Evolutionary conservation across 495 filamentous ascomycete species (phyloP).

Genomic region (Tuber calosporum): DNA sequence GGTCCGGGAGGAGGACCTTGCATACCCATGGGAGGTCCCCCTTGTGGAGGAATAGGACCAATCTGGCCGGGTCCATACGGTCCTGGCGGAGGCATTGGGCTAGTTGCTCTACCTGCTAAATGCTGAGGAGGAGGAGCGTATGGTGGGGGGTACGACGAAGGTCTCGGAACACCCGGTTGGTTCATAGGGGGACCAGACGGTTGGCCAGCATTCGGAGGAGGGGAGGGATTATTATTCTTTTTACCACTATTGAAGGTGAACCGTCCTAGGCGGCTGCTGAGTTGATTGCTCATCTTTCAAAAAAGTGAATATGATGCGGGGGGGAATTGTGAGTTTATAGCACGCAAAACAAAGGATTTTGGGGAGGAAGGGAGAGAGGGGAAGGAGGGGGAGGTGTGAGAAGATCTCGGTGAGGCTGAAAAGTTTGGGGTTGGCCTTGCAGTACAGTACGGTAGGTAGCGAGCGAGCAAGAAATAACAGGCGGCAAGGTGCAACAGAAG

Average conservation of each 20-base stretch:
- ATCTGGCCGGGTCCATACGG: conserved; percentile 39
- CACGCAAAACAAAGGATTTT: conserved; percentile 5
- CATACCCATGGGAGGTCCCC: conserved; percentile 35
- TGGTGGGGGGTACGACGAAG: conserved; percentile 34
- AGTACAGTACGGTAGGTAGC: not conserved
- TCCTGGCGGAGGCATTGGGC: conserved; percentile 40
- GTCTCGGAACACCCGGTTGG: conserved; percentile 17
- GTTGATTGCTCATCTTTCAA: conserved; percentile 26
- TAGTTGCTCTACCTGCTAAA: conserved; percentile 26
- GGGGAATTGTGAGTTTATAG: conserved; percentile 19
- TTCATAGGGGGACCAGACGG: conserved; percentile 15
- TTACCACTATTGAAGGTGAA: conserved; percentile 24
- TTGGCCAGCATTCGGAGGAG: conserved; percentile 24
- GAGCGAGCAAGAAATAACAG: not conserved
- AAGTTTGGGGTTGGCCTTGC: not conserved
- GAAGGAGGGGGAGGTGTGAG: not conserved
- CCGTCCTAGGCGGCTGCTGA: conserved; percentile 31
- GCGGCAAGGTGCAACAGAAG: not conserved
- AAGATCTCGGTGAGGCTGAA: not conserved
- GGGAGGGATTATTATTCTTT: conserved; percentile 31
- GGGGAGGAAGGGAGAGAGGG: not conserved
- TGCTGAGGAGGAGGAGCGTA: conserved; percentile 31
- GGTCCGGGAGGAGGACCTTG: conserved; percentile 22
- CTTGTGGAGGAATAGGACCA: conserved; percentile 37
- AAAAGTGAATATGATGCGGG: conserved; percentile 4